These are phyloP conservation scores for Trichophyton simii DNA, from an alignment of 2,329 filamentous ascomycete genomes.

Conservation along the genomic window DNA sequence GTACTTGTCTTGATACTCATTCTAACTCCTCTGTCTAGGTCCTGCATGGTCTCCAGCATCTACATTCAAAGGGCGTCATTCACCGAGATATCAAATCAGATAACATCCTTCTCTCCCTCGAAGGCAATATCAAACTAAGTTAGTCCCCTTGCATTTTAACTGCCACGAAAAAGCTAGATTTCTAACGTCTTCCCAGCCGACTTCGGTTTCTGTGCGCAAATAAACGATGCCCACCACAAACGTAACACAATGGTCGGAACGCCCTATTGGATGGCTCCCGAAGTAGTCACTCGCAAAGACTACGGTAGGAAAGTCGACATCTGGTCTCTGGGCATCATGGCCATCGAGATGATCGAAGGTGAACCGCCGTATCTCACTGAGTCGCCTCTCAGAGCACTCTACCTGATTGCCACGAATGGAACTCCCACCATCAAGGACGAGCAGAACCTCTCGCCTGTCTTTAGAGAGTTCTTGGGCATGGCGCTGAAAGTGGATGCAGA, in stretches of 20 bases:
- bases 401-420: conserved; percentile 92
- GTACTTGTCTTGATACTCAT: conserved; percentile 11
- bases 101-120: conserved; percentile 85
- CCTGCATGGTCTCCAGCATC: conserved; percentile 77
- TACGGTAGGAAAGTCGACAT: conserved; percentile 98
- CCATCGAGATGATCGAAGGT: conserved; percentile 99
- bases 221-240: conserved; percentile 94
- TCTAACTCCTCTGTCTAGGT: conserved; percentile 40
- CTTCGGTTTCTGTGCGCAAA: conserved; percentile 97
- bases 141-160: conserved; percentile 27
- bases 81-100: conserved; percentile 99
- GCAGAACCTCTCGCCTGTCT: conserved; percentile 63
- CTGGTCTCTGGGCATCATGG: conserved; percentile 98
- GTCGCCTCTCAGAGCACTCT: conserved; percentile 80
- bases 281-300: conserved; percentile 93
- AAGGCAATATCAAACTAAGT: conserved; percentile 97
- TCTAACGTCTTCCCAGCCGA: conserved; percentile 50
- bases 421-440: conserved; percentile 93
- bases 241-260: conserved; percentile 98
- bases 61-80: conserved; percentile 96
- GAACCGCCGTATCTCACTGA: conserved; percentile 95
- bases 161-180: background rate
- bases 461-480: conserved; percentile 84
- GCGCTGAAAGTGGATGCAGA: conserved; percentile 94
- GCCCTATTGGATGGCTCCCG: conserved; percentile 99